Percentiles rank a stretch among this genome's conserved stretches.
phyloP scores from a whole-genome alignment of 2,329 filamentous ascomycete species.

The Fusarium sacchari region DNA sequence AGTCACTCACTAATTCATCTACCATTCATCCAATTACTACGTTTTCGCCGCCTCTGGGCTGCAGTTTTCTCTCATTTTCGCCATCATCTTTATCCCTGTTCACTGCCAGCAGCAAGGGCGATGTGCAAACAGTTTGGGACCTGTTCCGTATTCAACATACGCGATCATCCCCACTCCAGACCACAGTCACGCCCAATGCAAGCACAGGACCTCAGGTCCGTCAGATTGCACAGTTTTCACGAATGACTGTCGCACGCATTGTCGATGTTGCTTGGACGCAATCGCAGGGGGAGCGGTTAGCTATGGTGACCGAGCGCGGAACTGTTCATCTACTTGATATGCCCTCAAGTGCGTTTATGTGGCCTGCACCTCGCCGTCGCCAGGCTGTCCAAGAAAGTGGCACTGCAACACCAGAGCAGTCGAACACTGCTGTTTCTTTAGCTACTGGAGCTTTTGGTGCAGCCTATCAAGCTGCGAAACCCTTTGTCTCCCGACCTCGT shows the following conservation, averaged over 20 bases:
- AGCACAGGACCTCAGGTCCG: conserved; percentile 71
- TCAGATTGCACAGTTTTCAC: conserved; percentile 87
- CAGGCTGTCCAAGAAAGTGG: conserved; percentile 56
- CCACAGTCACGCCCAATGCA: conserved; percentile 55
- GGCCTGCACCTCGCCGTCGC: conserved; percentile 78
- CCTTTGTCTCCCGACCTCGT: conserved; percentile 65
- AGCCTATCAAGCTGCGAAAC: conserved; percentile 74
- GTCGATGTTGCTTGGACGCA: conserved; percentile 90
- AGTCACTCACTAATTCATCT: conserved; percentile 63
- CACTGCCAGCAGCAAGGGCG: conserved; percentile 84
- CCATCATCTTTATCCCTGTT: conserved; percentile 78
- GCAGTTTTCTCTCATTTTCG: conserved; percentile 83
- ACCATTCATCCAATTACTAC: conserved; percentile 73
- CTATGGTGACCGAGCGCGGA: conserved; percentile 92
- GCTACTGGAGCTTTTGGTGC: conserved; percentile 77
- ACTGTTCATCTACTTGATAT: conserved; percentile 94
- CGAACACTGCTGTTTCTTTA: conserved; percentile 70
- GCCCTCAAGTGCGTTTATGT: conserved; percentile 82
- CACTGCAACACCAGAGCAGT: conserved; percentile 59
- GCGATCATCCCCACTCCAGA: conserved; percentile 69
- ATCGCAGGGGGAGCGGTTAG: conserved; percentile 82
- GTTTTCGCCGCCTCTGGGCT: conserved; percentile 77
- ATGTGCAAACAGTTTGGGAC: conserved; percentile 85
- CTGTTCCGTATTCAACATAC: conserved; percentile 73
- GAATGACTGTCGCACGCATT: conserved; percentile 91